Percentiles rank a stretch among this genome's conserved stretches.
phyloP scores from a whole-genome alignment of 2,329 filamentous ascomycete species.

The Dactylellina drechsleri region DNA sequence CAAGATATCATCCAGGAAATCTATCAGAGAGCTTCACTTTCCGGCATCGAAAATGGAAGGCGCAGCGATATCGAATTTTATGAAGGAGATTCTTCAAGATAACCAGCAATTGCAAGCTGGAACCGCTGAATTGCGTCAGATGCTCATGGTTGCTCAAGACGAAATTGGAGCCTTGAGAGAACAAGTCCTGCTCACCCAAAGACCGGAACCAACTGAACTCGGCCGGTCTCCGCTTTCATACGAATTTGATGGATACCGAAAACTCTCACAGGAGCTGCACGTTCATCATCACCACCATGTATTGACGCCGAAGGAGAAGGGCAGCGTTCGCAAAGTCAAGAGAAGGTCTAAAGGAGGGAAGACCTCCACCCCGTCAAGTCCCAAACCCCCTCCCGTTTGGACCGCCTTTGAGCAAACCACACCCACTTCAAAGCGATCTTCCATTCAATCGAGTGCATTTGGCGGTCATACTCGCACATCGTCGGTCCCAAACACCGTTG shows the following conservation, averaged over 20 bases:
- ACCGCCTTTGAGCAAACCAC: slow-evolving; percentile 62
- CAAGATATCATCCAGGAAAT: slow-evolving; percentile 68
- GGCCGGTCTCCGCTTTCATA: slow-evolving; percentile 58
- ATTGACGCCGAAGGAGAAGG: slow-evolving; percentile 66
- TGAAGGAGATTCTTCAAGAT: slow-evolving; percentile 92
- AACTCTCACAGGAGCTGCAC: slow-evolving; percentile 78
- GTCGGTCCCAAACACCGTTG: slow-evolving; percentile 63
- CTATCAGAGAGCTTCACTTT: slow-evolving; percentile 43
- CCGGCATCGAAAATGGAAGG: slow-evolving; percentile 46
- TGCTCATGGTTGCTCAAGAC: slow-evolving; percentile 90
- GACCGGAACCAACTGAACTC: slow-evolving; percentile 68
- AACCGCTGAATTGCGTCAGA: slow-evolving; percentile 87
- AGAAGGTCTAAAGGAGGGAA: slow-evolving; percentile 72
- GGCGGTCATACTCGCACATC: slow-evolving; percentile 61
- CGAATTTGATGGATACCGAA: slow-evolving; percentile 52
- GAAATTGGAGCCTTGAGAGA: slow-evolving; percentile 89
- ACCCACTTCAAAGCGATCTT: slow-evolving; percentile 59
- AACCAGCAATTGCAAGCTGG: slow-evolving; percentile 93
- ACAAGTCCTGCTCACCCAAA: slow-evolving; percentile 82
- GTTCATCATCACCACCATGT: slow-evolving; percentile 95
- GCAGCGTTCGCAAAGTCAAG: slow-evolving; percentile 49
- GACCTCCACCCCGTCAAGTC: slow-evolving; percentile 69
- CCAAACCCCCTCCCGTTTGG: slow-evolving; percentile 60
- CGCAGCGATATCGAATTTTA: slow-evolving; percentile 73
- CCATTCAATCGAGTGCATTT: slow-evolving; percentile 34